These are phyloP conservation scores for Hortiboletus campestris DNA, from an alignment of 768 basidiomycete genomes.

Conservation along the genomic window DNA sequence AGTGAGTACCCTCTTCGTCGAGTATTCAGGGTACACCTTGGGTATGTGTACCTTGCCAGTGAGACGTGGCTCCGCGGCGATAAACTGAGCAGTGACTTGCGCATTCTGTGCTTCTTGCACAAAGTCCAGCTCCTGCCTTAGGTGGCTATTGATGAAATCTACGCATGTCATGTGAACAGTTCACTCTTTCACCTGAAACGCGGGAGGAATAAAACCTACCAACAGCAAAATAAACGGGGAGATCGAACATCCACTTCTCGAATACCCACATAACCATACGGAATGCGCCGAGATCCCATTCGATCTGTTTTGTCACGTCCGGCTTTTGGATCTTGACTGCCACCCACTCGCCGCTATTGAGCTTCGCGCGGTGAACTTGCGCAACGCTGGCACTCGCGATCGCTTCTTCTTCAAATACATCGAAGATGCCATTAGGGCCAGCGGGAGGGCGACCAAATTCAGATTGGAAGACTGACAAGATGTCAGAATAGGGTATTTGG, in stretches of 20 bases:
- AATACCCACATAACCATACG: slow-evolving; percentile 77
- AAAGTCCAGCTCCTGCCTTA: slow-evolving; percentile 83
- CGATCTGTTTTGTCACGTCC: slow-evolving; percentile 80
- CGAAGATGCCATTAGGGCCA: slow-evolving; percentile 73
- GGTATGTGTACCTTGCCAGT: slow-evolving; percentile 76
- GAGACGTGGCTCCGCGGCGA: slow-evolving; percentile 70
- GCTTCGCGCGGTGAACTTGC: slow-evolving; percentile 82
- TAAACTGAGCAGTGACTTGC: slow-evolving; percentile 59
- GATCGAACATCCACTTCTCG: slow-evolving; percentile 77
- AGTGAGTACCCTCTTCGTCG: slow-evolving; percentile 76
- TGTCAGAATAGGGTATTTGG: slow-evolving; percentile 69
- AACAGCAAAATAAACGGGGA: slow-evolving; percentile 80
- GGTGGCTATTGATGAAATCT: slow-evolving; percentile 80
- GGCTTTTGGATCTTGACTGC: slow-evolving; percentile 96
- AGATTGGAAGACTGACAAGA: slow-evolving; percentile 62
- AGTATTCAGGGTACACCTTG: slow-evolving; percentile 64
- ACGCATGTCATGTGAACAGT: not conserved
- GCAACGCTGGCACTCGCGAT: slow-evolving; percentile 90
- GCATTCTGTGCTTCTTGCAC: slow-evolving; percentile 78
- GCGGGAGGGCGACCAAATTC: slow-evolving; percentile 68
- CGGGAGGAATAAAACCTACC: slow-evolving; percentile 42
- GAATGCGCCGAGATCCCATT: slow-evolving; percentile 76
- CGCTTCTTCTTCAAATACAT: slow-evolving; percentile 70
- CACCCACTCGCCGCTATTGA: slow-evolving; percentile 61
- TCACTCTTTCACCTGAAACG: not conserved